Evolutionary conservation across 2,329 filamentous ascomycete species (phyloP), one percentile per base, ranked within the genome.

Genomic region (Metarhizium sp.): DNA sequence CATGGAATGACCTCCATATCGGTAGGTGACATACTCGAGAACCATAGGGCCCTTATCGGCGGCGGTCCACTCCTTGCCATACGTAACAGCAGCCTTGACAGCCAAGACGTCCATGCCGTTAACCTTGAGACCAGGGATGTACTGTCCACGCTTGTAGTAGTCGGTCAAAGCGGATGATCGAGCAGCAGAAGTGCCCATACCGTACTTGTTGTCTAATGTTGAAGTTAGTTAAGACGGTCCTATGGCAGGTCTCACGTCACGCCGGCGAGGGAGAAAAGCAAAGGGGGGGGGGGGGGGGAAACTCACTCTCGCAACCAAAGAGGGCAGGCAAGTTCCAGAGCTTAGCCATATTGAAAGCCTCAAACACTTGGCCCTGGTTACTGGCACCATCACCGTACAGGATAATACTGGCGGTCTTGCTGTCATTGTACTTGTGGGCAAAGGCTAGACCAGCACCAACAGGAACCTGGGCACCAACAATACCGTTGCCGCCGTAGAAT

Each of bases 341-440:
- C 84, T 97, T 97, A 61, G 94, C 94, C 94, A 99, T 99, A 86
- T 99, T 99, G 85, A 95, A 99, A 59, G 94, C 92, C 82, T 99
- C 94, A 69, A 99, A 99, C 66, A 99, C 94, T 78, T 99, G 94
- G 62, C 94, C 94, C 81, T 99, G 94, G 82, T 99, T 99, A 81
- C 87, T 90, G 63, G 94, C 94, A 81, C 94, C 94, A 68, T 99
- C 94, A 80, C 94, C 94, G 76, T 99, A 99, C 57, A 99, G 83
- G 62, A 92, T 84, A 64, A 99, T 81, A 60, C 87, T 88, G 60
- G 90, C 87, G 71, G 90, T 92, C 78, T 91, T 87, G 78, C 87
- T 86, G 69, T 81, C 85, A 69, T 85, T 84, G 81, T 99, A 99
- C 79, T 96, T 87, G 79, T 97, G 91, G 59, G 94, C 94, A 68